Percentiles rank a stretch among this genome's conserved stretches.
Evolutionary conservation across 805 yeast genomes (phyloP).

Genomic region (Priceomyces fermenticarens): DNA sequence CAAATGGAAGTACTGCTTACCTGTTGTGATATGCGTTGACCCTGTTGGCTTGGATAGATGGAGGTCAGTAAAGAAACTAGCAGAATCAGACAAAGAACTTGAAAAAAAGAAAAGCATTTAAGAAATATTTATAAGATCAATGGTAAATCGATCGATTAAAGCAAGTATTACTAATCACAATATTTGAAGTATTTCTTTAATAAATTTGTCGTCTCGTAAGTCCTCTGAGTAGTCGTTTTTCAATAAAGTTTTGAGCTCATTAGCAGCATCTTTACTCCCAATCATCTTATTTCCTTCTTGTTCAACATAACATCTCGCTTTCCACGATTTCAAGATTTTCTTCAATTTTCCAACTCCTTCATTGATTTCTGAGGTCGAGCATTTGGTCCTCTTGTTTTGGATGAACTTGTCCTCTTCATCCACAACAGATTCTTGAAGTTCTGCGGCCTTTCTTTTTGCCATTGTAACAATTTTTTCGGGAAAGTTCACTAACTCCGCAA

Average conservation of each 20-base stretch:
- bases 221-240: conserved; percentile 19
- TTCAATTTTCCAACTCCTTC: conserved; percentile 52
- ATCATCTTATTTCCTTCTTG: conserved; percentile 16
- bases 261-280: conserved; percentile 38
- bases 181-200: conserved; percentile 44
- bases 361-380: conserved; percentile 49
- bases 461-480: conserved; percentile 85
- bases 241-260: conserved; percentile 35
- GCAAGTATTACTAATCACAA: conserved; percentile 14
- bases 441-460: conserved; percentile 94
- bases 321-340: conserved; percentile 56
- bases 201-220: conserved; percentile 34
- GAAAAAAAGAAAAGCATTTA: conserved; percentile 11
- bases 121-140: conserved; percentile 1
- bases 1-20: conserved; percentile 58
- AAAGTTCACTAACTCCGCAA: conserved; percentile 92
- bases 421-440: conserved; percentile 59
- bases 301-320: conserved; percentile 33
- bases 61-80: conserved; percentile 15
- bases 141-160: background rate
- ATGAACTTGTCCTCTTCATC: conserved; percentile 37
- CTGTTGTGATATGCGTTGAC: conserved; percentile 41
- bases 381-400: conserved; percentile 48
- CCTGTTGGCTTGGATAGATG: conserved; percentile 19
- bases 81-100: conserved; percentile 10